Evolutionary conservation across 2,329 filamentous ascomycete species (phyloP).

Genomic region (Fusarium sp.): DNA sequence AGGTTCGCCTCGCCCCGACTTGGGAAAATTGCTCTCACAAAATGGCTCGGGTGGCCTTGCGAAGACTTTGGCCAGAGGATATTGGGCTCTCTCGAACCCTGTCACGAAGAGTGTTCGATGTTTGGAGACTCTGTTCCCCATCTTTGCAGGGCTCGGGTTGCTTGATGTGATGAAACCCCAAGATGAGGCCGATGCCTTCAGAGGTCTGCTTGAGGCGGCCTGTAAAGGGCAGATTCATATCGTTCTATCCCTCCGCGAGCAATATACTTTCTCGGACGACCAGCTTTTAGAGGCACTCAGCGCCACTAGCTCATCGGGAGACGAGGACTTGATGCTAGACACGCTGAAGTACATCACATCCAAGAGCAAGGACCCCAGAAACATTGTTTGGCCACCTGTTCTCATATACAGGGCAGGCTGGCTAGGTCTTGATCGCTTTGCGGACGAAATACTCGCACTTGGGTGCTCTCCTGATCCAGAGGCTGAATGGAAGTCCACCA

Average conservation of each 20-base stretch:
- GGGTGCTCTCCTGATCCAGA: constrained; percentile 8
- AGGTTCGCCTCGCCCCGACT: background rate
- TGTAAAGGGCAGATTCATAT: background rate
- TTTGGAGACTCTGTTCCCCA: background rate
- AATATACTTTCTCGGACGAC: background rate
- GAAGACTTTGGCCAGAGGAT: background rate
- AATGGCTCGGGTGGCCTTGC: background rate
- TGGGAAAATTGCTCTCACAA: background rate
- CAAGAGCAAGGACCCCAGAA: accelerated
- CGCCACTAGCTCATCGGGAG: background rate
- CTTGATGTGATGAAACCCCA: background rate
- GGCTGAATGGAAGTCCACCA: background rate
- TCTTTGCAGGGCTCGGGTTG: background rate
- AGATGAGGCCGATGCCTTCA: background rate
- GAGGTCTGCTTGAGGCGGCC: constrained; percentile 1
- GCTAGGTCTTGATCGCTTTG: background rate
- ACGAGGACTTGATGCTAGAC: background rate
- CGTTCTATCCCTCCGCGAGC: background rate
- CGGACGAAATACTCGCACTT: constrained; percentile 4
- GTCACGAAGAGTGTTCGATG: background rate
- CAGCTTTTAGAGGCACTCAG: background rate
- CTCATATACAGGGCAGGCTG: constrained; percentile 4
- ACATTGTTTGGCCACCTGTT: constrained; percentile 1
- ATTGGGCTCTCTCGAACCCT: constrained; percentile 10
- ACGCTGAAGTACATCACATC: background rate